Base-by-base conservation (phyloP, 768 basidiomycete species). In the Botryobasidium botryosum region DNA sequence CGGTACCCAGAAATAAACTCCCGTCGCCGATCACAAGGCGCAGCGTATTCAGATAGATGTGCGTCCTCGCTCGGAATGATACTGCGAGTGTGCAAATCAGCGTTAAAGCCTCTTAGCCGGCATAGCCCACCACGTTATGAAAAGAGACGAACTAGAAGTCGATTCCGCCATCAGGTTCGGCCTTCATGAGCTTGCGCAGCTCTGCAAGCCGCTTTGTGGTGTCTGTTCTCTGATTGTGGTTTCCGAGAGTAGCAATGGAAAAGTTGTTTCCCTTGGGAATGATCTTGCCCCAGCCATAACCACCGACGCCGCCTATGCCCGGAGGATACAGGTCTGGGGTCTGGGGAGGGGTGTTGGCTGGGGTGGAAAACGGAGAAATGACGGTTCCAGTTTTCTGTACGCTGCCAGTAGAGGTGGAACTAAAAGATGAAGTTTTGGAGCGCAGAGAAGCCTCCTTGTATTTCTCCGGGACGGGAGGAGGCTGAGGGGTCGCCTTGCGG, bases 1-100 rank as follows among this genome's bases (percentile, higher is more conserved):
- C 24, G 39, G 45, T 56, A 80, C 79, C 77, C 79, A 35, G 77
- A 77, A 41, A 87, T 73, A 64, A 72, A 87, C 56, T 83, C 72
- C 44, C 79, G 65, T 39, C 85, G 72, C 57, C 79, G 79, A 59
- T 88, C 85, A 47, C 74, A 72, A 5, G 68, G 58, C 15, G 81
- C 72, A 21, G 85, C 78, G 49, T 84, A 86, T 59, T 88, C 85
- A 0, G 83, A 84, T 42, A 73, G 72, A 56, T 88, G 85, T 4
- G 82, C 77, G 55, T 88, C 85, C 59, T 83, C 81, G 28, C 70
- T 75, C 43, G 25, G 35, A 36, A 44, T 15, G 23, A 44, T 38
- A 35, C 29, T 44, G 40, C 12, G 8, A 27, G 25, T 42, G 24
- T 21, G 13, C 24, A 42, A 13, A 24, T 31, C 40, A 25, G 25